Evolutionary conservation across 2,329 filamentous ascomycete species (phyloP).

Genomic region (Neofusicoccum ribis): DNA sequence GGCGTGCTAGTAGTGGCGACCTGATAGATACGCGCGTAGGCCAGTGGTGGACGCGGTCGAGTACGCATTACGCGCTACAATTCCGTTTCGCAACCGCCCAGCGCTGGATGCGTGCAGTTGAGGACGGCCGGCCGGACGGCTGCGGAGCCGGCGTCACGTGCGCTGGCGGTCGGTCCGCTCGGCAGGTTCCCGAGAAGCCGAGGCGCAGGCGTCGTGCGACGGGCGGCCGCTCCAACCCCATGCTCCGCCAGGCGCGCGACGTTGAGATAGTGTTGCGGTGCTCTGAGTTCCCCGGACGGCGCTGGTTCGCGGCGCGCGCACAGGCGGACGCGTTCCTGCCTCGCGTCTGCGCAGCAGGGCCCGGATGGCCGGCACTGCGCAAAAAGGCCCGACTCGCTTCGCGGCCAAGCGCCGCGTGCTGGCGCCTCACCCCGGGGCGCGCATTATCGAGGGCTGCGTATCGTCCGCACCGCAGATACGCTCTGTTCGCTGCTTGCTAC

Average conservation of each 20-base stretch:
- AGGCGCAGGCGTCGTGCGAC: not conserved
- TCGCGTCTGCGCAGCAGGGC: not conserved
- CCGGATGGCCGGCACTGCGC: not conserved
- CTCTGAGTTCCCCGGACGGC: not conserved
- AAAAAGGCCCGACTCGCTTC: conserved; percentile 1
- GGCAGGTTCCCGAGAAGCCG: conserved; percentile 13
- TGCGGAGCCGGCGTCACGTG: conserved; percentile 6
- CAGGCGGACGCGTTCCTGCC: not conserved
- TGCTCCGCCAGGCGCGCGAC: not conserved
- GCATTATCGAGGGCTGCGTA: not conserved
- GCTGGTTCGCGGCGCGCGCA: not conserved
- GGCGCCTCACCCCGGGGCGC: not conserved
- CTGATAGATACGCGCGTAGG: not conserved
- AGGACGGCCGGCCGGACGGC: not conserved
- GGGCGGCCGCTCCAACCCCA: not conserved
- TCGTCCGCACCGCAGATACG: conserved; percentile 1
- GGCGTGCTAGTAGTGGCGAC: not conserved
- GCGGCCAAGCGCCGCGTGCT: too few relatives aligned
- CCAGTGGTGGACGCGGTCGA: not conserved
- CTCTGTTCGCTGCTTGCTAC: not conserved
- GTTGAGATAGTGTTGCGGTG: not conserved
- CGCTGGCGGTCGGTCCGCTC: not conserved
- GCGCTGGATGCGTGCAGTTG: not conserved
- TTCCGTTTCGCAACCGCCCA: not conserved
- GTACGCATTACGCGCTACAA: not conserved